Evolutionary conservation across 768 basidiomycete genomes (phyloP).

Genomic region (Lepiota brunneoincarnata): DNA sequence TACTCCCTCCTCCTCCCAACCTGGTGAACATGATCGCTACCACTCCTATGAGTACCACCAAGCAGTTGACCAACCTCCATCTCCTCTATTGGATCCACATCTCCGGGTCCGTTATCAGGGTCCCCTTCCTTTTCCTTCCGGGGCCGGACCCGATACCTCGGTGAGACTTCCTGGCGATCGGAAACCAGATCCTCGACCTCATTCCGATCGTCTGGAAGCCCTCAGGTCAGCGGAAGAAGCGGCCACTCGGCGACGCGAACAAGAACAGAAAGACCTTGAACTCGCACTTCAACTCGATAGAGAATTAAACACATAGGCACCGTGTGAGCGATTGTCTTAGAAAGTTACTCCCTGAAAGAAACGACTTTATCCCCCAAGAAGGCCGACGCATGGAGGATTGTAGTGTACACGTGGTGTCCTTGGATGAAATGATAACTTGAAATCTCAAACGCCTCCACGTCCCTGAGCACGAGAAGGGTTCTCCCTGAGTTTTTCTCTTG

Average conservation of each 20-base stretch:
- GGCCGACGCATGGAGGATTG: no score
- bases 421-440: neutral
- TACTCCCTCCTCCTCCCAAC: slow-evolving; percentile 12
- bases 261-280: slow-evolving; percentile 44
- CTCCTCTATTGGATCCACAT: slow-evolving; percentile 32
- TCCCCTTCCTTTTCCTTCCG: slow-evolving; percentile 52
- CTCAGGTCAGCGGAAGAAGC: slow-evolving; percentile 38
- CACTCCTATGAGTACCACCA: slow-evolving; percentile 4
- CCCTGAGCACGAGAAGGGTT: slow-evolving; percentile 8
- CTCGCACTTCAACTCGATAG: slow-evolving; percentile 51
- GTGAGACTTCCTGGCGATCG: slow-evolving; percentile 13
- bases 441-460: neutral
- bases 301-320: slow-evolving; percentile 48
- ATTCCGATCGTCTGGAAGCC: slow-evolving; percentile 30
- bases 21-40: slow-evolving; percentile 6
- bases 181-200: slow-evolving; percentile 18
- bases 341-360: no score
- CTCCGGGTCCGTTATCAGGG: slow-evolving; percentile 46
- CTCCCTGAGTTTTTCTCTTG: slow-evolving; percentile 23
- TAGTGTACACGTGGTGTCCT: neutral
- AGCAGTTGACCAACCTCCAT: neutral
- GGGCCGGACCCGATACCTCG: slow-evolving; percentile 15
- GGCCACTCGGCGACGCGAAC: slow-evolving; percentile 31
- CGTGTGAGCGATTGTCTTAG: neutral
- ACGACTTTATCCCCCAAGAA: no score